These are phyloP conservation scores for Alternaria angustiovoidea DNA, from an alignment of 2,329 filamentous ascomycete species.

Conservation along the genomic window DNA sequence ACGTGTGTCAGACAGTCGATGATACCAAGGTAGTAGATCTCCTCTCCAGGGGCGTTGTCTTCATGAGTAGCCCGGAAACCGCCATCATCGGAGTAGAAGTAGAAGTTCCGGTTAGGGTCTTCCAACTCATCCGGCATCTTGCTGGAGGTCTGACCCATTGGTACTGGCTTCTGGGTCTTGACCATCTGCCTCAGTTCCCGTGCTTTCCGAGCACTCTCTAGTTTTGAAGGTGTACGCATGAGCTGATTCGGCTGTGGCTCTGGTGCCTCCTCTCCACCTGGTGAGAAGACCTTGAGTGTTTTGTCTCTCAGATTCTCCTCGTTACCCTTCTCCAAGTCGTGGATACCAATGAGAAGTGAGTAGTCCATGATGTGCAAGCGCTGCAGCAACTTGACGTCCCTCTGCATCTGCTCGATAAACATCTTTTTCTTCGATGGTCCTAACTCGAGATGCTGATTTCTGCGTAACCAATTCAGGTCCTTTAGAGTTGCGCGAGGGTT, in stretches of 20 bases:
- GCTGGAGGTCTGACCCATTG: constrained; percentile 81
- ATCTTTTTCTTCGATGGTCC: constrained; percentile 86
- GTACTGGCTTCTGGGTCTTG: constrained; percentile 90
- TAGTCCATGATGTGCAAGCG: constrained; percentile 98
- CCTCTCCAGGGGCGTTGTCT: constrained; percentile 81
- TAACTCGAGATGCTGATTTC: constrained; percentile 85
- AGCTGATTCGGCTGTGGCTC: constrained; percentile 69
- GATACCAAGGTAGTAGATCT: constrained; percentile 97
- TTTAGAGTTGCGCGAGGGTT: constrained; percentile 95
- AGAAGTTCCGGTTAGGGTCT: constrained; percentile 71
- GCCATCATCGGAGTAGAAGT: constrained; percentile 94
- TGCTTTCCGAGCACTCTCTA: constrained; percentile 90
- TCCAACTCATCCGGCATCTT: constrained; percentile 89
- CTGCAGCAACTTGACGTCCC: constrained; percentile 86
- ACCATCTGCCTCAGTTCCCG: constrained; percentile 91
- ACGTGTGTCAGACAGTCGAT: constrained; percentile 98
- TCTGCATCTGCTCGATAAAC: constrained; percentile 88
- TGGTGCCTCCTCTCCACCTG: constrained; percentile 70
- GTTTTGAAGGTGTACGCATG: constrained; percentile 88
- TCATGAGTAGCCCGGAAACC: constrained; percentile 94
- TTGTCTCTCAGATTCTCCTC: constrained; percentile 92
- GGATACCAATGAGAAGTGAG: constrained; percentile 91
- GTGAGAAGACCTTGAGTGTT: constrained; percentile 92
- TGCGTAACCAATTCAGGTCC: constrained; percentile 93
- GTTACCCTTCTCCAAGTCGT: constrained; percentile 88